Conservation (phyloP, 176 grass and related monocot species). For the Lolium multiflorum region DNA sequence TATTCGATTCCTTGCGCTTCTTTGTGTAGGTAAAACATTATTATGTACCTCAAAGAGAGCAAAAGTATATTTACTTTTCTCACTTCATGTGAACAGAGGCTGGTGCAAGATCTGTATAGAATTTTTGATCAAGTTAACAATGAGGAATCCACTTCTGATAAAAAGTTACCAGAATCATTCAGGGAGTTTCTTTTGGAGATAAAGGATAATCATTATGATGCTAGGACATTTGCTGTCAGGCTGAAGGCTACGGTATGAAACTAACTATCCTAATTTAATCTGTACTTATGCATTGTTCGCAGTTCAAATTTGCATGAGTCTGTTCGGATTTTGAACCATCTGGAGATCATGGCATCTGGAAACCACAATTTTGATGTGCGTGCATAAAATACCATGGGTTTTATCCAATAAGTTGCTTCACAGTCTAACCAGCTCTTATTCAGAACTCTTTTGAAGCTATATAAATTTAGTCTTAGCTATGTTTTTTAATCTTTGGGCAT, state of each 20-base stretch:
- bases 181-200: slow-evolving; percentile 86
- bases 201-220: slow-evolving; percentile 85
- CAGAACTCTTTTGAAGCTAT: neutral
- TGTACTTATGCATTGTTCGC: neutral
- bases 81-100: slow-evolving; percentile 60
- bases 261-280: slow-evolving; percentile 27
- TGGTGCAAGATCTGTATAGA: slow-evolving; percentile 84
- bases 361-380: neutral
- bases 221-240: slow-evolving; percentile 71
- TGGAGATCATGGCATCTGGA: neutral
- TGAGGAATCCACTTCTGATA: slow-evolving; percentile 57
- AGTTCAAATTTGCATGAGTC: neutral
- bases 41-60: slow-evolving; percentile 33
- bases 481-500: neutral
- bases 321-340: neutral
- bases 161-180: slow-evolving; percentile 80
- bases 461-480: neutral
- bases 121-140: slow-evolving; percentile 83
- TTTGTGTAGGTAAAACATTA: slow-evolving; percentile 24
- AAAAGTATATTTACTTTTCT: slow-evolving; percentile 36
- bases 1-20: slow-evolving; percentile 29
- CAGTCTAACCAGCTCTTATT: neutral
- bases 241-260: slow-evolving; percentile 83
- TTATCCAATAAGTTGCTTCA: neutral
- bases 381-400: neutral